Evolutionary conservation across 257 asterid genomes (phyloP), one percentile per base, ranked within the genome.

Genomic region (Solanum bukasovii): DNA sequence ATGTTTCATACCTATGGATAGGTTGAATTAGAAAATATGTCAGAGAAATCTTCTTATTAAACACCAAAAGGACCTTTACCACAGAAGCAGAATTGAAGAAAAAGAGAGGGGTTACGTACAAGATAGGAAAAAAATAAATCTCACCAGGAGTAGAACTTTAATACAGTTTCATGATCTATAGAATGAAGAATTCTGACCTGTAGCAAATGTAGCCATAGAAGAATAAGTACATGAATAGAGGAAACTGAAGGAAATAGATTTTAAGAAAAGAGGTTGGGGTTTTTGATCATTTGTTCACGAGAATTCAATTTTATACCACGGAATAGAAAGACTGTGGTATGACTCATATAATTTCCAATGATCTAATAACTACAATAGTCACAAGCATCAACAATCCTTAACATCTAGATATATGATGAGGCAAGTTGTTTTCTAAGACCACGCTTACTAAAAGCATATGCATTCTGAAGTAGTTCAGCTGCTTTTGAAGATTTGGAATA

Each of bases 171-270:
- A 91, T 97, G 96, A 88, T 95, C 93, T 84, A 97, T 92, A 67
- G 96, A 93, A 91, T 95, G 98, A 90, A 96, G 98, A 89, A 94
- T 90, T 87, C 98, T 93, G 85, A 95, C 99, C 99, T 97, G 94
- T 74, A 89, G 52, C 74, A 44, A 79, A 87, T 59, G 73, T 83
- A 86, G 87, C 40, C 81, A 25, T 81, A 87, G 67, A 49, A 56
- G 12, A 33, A 13, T 25, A 63, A 13, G 4, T 33, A 74, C 29
- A 27, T 42, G 35, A 67, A 83, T 37, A 88, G 71, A 89, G 65
- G 27, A 31, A 84, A 37, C 65, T 49, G 52, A 25, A 85, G 29
- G 84, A 74, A 38, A 38, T 12, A 38, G 83, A 75, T 73, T 71
- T 74, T 3, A 2, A 11, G 8, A 10, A 67, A 89, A 37, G 49